Percentiles rank a stretch among this genome's conserved stretches.
These are phyloP conservation scores for Pseudogymnoascus sp. DNA, from an alignment of 2,329 filamentous ascomycete genomes.

Conservation along the genomic window DNA sequence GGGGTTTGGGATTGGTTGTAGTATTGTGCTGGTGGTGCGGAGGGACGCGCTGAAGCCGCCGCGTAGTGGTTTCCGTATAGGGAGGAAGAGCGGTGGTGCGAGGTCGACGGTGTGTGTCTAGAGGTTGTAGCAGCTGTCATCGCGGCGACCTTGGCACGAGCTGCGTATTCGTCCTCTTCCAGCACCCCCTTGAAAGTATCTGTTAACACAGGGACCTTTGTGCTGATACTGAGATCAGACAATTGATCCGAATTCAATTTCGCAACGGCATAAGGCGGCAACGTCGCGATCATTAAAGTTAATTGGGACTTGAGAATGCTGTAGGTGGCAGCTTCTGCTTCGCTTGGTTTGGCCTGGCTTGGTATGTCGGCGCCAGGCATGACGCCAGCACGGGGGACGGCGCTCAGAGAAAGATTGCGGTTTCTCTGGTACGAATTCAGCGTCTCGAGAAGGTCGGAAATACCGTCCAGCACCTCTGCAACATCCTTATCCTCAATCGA, in stretches of 20 bases:
- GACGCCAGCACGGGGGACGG: slow-evolving; percentile 46
- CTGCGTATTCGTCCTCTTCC: slow-evolving; percentile 42
- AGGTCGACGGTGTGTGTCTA: slow-evolving; percentile 18
- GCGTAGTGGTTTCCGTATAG: slow-evolving; percentile 30
- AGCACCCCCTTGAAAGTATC: slow-evolving; percentile 44
- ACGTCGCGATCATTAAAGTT: slow-evolving; percentile 41
- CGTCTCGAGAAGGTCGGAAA: slow-evolving; percentile 70
- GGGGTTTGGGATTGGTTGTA: slow-evolving; percentile 25
- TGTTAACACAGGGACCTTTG: slow-evolving; percentile 41
- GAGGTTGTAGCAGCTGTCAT: slow-evolving; percentile 16
- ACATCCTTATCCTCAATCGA: slow-evolving; percentile 51
- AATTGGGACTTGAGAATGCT: slow-evolving; percentile 45
- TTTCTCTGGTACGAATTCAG: slow-evolving; percentile 73
- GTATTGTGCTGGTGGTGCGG: slow-evolving; percentile 17
- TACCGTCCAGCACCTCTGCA: slow-evolving; percentile 64
- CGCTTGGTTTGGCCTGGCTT: slow-evolving; percentile 57
- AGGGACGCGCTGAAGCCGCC: slow-evolving; percentile 20
- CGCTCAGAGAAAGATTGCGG: slow-evolving; percentile 60
- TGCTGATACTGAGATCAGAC: slow-evolving; percentile 46
- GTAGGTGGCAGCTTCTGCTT: slow-evolving; percentile 46
- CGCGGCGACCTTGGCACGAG: slow-evolving; percentile 22
- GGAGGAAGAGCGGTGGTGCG: slow-evolving; percentile 21
- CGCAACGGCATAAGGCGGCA: slow-evolving; percentile 50
- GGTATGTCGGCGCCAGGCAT: slow-evolving; percentile 62
- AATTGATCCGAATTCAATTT: slow-evolving; percentile 50